Evolutionary conservation across 495 filamentous ascomycete genomes (phyloP), one percentile per base, ranked within the genome.

Genomic region (Oidiodendron maius): DNA sequence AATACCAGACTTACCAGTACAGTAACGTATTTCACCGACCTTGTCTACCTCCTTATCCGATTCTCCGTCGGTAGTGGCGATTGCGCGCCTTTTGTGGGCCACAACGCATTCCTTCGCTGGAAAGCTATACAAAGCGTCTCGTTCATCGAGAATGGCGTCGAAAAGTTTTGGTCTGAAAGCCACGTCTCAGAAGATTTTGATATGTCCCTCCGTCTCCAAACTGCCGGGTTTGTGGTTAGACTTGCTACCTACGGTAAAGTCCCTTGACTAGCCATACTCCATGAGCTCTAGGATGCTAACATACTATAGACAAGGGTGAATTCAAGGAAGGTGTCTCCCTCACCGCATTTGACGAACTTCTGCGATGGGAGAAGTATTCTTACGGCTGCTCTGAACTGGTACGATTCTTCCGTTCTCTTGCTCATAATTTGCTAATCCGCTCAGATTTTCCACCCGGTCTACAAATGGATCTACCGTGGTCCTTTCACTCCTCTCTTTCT

Each of bases 111-210:
- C 30, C 66, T 87, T 20, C 73, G 83, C 32, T 87, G 83, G 83
- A 62, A 68, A 28, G 83, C 83, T 16, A 66, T 88, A 10, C 84
- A 88, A 61, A 71, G 83, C 32, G 78, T 85, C 35, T 72, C 71
- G 3, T 80, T 76, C 58, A 39, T 64, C 46, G 64, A 66, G 26
- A 64, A 71, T 40, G 74, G 75, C 1, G 62, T 71, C 47, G 81
- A 86, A 56, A 86, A 84, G 55, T 87, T 73, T 63, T 87, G 83
- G 83, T 84, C 81, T 6, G 84, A 87, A 58, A 70, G 69, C 0
- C 81, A 82, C 48, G 83, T 87, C 37, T 86, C 83, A 1, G 83
- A 87, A 53, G 83, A 87, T 53, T 87, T 87, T 48, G 83, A 87
- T 34, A 86, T 87, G 79, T 71, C 84, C 12, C 73, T 87, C 3